These are phyloP conservation scores for Arthrocladium fulminans DNA, from an alignment of 2,329 filamentous ascomycete species.

Conservation along the genomic window DNA sequence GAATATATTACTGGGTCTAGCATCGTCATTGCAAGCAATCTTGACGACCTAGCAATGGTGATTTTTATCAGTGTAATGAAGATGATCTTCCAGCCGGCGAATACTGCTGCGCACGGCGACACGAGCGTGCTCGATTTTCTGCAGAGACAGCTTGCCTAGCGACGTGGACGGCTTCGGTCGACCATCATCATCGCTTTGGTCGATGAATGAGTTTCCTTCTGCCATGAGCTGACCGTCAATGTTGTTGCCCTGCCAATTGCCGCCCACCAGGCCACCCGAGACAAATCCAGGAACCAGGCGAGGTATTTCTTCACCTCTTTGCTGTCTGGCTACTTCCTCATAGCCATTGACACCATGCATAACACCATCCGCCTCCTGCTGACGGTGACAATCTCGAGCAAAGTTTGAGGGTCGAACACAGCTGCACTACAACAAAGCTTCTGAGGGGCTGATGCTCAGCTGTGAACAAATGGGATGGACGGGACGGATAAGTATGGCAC, in stretches of 20 bases:
- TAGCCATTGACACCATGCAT: conserved; percentile 90
- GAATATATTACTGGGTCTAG: too few species aligned
- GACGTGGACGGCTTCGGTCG: conserved; percentile 57
- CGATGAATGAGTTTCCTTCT: conserved; percentile 61
- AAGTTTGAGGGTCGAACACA: too few species aligned
- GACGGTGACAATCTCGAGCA: too few species aligned
- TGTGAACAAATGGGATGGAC: too few species aligned
- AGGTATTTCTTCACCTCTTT: conserved; percentile 85
- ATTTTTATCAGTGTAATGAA: conserved; percentile 69
- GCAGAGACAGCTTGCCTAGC: conserved; percentile 68
- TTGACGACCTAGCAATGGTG: too few species aligned
- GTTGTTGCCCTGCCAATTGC: conserved; percentile 72
- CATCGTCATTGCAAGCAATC: too few species aligned
- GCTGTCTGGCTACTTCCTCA: conserved; percentile 87
- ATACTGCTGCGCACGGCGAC: conserved; percentile 77
- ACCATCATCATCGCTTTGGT: conserved; percentile 73
- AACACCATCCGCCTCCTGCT: conserved; percentile 96
- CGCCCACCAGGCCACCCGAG: conserved; percentile 70
- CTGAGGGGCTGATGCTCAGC: too few species aligned
- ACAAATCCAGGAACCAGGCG: conserved; percentile 92
- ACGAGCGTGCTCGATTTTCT: conserved; percentile 77
- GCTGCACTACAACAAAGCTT: too few species aligned
- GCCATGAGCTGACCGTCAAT: conserved; percentile 57
- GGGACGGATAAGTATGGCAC: too few species aligned
- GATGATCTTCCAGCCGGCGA: conserved; percentile 75